Percentiles rank a stretch among this genome's conserved stretches.
These are phyloP conservation scores for Wickerhamiella qilinensis DNA, from an alignment of 805 yeast species.

Conservation along the genomic window DNA sequence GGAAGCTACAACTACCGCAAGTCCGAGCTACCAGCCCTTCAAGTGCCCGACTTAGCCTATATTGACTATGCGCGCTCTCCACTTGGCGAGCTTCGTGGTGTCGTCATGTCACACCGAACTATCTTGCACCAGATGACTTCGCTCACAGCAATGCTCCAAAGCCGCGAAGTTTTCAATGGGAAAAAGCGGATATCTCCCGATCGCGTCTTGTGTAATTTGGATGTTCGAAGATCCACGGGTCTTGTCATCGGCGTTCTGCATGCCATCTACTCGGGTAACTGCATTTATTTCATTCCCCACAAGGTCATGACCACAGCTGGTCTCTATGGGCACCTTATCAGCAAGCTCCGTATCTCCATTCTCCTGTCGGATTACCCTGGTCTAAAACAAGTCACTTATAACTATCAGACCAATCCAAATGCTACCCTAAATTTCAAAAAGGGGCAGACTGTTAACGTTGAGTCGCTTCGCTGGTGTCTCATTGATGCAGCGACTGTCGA, in stretches of 20 bases:
- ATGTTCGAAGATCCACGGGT: slow-evolving; percentile 70
- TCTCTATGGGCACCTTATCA: slow-evolving; percentile 63
- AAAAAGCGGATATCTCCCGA: slow-evolving; percentile 20
- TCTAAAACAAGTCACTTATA: slow-evolving; percentile 76
- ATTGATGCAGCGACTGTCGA: slow-evolving; percentile 82
- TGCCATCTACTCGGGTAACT: slow-evolving; percentile 72
- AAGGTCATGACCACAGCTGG: slow-evolving; percentile 66
- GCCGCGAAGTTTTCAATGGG: slow-evolving; percentile 26
- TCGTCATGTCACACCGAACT: slow-evolving; percentile 79
- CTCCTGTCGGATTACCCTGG: slow-evolving; percentile 76
- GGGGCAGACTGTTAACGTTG: slow-evolving; percentile 57
- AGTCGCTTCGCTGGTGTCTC: slow-evolving; percentile 74
- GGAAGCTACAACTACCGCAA: slow-evolving; percentile 53
- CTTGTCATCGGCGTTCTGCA: slow-evolving; percentile 65
- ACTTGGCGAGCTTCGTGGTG: slow-evolving; percentile 82
- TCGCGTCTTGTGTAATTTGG: slow-evolving; percentile 47
- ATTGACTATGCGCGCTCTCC: slow-evolving; percentile 86
- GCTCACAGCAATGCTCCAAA: slow-evolving; percentile 45
- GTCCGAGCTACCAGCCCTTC: slow-evolving; percentile 44
- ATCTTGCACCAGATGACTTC: slow-evolving; percentile 77
- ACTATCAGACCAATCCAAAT: slow-evolving; percentile 81
- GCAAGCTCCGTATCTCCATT: slow-evolving; percentile 54
- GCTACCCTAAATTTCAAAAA: slow-evolving; percentile 67
- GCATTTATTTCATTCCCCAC: slow-evolving; percentile 65
- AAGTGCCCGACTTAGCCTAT: slow-evolving; percentile 74